Evolutionary conservation across 208 protist species (phyloP), one percentile per base, ranked within the genome.

Genomic region (Crithidia fasciculata): DNA sequence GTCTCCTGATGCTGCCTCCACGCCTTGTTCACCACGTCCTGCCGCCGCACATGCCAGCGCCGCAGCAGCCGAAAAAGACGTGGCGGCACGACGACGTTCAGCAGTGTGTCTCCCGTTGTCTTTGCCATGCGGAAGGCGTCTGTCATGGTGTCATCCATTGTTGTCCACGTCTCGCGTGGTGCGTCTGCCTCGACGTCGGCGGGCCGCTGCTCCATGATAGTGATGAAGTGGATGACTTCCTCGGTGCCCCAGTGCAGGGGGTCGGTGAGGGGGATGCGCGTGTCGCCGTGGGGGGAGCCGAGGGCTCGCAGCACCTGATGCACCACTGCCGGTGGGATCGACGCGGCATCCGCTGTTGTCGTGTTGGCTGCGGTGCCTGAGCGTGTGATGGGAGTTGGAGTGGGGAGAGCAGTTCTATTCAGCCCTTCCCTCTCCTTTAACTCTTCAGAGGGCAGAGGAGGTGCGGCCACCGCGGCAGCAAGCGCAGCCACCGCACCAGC

Each of bases 51-150:
- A 70, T 96, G 86, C 90, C 92, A 96, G 36, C 86, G 86, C 0
- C 92, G 84, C 87, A 96, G 83, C 49, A 90, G 61, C 6, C 89
- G 80, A 71, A 96, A 96, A 50, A 96, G 65, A 2, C 78, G 72
- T 9, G 76, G 83, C 50, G 92, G 89, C 44, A 76, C 56, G 3
- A 93, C 90, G 8, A 88, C 73, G 53, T 95, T 82, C 53, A 96
- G 65, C 49, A 96, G 59, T 59, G 85, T 87, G 18, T 89, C 72
- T 8, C 92, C 92, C 15, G 83, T 80, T 3, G 86, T 82, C 5
- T 69, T 13, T 2, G 82, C 86, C 76, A 95, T 90, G 19, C 69
- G 72, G 53, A 95, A 96, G 8, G 92, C 74, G 28, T 92, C 83
- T 13, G 53, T 56, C 88, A 96, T 92, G 1, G 78, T 77, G 19